Evolutionary conservation across 495 filamentous ascomycete genomes (phyloP), one percentile per base, ranked within the genome.

Genomic region (Apiosordaria backusii): DNA sequence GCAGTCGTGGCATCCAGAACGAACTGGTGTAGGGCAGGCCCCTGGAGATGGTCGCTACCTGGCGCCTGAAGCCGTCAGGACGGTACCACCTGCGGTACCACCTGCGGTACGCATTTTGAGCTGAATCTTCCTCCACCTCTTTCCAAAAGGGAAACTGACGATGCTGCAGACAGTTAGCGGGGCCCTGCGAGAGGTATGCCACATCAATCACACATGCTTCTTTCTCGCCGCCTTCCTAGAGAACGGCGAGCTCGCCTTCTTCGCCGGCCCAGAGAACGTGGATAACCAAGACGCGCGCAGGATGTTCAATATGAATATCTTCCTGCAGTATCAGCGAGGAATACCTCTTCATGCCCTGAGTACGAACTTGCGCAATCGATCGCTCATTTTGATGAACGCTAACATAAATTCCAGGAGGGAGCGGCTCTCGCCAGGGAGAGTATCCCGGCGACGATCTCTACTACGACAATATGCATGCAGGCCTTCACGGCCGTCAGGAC

Each of bases 161-260:
- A 5, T 29, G 55, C 29, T 23, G 26, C 65, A 81, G 80, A 75
- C 74, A 27, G 77, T 82, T 54, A 71, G 74, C 19, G 70, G 72
- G 35, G 78, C 77, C 9, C 65, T 82, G 3, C 72, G 75, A 16
- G 78, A 79, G 22, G 71, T 77, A 16, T 81, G 79, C 65, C 67
- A 70, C 29, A 75, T 82, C 55, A 64, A 73, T 13, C 70, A 68
- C 0, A 67, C 75, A n/a, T 71, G 71, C 64, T 82, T 76, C 58
- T 77, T 82, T 40, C 69, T 80, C 15, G 77, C 76, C 35, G 67
- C 72, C 13, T 25, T 74, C 19, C 72, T 71, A 13, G 77, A 75
- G 3, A 65, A 78, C 21, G 79, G 78, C 4, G 65, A 70, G 4
- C 61, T 68, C 6, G 68, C 60, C 9, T 72, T 72, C 25, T 81